Evolutionary conservation across 768 basidiomycete species (phyloP), one percentile per base, ranked within the genome.

Genomic region (Pleurotus citrinopileatus): DNA sequence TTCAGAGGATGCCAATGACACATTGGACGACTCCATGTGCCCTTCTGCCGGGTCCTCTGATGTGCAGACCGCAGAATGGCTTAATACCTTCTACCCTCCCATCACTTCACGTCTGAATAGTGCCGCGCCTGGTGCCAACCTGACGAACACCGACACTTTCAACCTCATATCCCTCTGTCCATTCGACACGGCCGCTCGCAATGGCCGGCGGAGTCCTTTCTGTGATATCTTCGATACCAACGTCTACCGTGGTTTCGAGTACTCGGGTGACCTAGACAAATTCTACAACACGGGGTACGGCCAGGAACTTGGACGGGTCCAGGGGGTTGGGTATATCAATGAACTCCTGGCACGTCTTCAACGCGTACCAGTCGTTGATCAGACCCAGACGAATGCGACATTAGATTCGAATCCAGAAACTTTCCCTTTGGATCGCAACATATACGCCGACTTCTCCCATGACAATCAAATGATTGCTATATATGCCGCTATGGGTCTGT

Each of bases 321-420:
- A 91, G 64, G 91, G 91, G 27, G 85, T 94, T 3, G 94, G 93
- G 4, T 96, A 89, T 65, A 75, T 90, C 62, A 94, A 93, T 65
- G 93, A 95, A 70, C 79, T 96, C n/a, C 66, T 95, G 19, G 89
- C 91, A 0, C 82, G 94, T 9, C 76, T 96, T 38, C 89, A 86
- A 0, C 75, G 75, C 13, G 67, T 65, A 13, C 79, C 83, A 1
- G 87, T 91, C 25, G 65, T 64, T 36, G 90, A 92, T 66, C 62
- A 77, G 57, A 92, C 90, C 0, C 86, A 88, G 60, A 89, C 87
- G 2, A 94, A 94, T 67, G 68, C 67, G 8, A 93, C 91, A 0
- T 76, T 94, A 25, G 84, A 88, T 63, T 61, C 72, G 0, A 75
- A 78, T 3, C 80, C 82, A 0, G 60, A 60, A 10, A 91, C 88